phyloP scores from a whole-genome alignment of 345 rosid species.

The Lenwebbia sp. region DNA sequence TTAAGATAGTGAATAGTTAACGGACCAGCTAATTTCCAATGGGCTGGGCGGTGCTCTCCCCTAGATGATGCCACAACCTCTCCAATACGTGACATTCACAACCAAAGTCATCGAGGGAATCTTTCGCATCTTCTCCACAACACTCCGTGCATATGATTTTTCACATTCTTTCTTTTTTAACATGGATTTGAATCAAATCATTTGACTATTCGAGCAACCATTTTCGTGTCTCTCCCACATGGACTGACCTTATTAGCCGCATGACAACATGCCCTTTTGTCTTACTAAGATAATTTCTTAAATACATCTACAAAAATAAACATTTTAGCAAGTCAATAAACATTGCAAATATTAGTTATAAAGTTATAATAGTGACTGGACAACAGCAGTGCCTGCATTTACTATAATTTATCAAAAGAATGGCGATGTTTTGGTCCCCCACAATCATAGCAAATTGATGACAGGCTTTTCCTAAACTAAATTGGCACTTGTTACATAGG shows the following conservation, averaged over 20 bases:
- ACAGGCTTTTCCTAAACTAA: not conserved
- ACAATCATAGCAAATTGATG: not conserved
- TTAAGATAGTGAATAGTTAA: not conserved
- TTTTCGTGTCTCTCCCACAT: not conserved
- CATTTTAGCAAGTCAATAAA: not conserved
- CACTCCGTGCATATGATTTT: not conserved
- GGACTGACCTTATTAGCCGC: not conserved
- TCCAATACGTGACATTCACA: not conserved
- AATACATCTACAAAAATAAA: not conserved
- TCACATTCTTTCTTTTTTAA: not conserved
- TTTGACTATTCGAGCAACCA: not conserved
- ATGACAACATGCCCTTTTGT: not conserved
- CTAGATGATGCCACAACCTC: not conserved
- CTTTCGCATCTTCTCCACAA: not conserved
- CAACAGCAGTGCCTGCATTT: not conserved
- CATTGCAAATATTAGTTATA: not conserved
- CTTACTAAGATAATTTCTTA: not conserved
- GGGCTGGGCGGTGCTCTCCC: not conserved
- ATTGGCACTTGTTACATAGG: not conserved
- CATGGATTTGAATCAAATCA: not conserved
- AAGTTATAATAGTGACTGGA: not conserved
- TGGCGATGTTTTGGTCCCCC: not conserved
- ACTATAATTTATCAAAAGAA: not conserved
- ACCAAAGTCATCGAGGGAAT: not conserved
- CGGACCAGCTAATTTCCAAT: not conserved